Conservation (phyloP, 1,139 yeast genomes). For the Kluyveromyces sp. region DNA sequence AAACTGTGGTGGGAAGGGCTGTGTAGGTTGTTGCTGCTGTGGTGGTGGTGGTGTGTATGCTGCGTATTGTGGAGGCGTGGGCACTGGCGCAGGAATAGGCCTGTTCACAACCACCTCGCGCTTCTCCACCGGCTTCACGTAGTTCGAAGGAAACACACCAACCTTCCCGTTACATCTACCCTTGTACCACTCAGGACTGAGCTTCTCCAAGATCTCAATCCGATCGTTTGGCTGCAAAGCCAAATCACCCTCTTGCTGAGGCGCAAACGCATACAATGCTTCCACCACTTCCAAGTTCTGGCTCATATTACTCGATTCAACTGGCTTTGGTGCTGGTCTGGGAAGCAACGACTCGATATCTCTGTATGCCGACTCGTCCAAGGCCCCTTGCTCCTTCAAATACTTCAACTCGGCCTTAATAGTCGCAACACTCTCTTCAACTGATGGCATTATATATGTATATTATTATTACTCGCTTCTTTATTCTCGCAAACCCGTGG, state of each 20-base stretch:
- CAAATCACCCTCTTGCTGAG: conserved; percentile 71
- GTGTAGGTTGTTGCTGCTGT: conserved; percentile 6
- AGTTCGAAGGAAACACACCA: conserved; percentile 89
- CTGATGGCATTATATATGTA: background rate
- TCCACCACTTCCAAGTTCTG: conserved; percentile 39
- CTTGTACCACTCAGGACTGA: conserved; percentile 88
- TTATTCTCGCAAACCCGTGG: no score
- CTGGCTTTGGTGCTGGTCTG: conserved; percentile 1
- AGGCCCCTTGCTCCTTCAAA: conserved; percentile 67
- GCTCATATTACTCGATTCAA: background rate
- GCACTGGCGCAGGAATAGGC: conserved; percentile 14
- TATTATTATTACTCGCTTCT: no score
- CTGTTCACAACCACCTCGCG: conserved; percentile 25
- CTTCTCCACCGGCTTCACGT: conserved; percentile 46
- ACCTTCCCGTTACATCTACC: conserved; percentile 53
- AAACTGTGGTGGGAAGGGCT: conserved; percentile 22
- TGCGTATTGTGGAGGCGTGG: conserved; percentile 47
- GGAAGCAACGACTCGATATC: conserved; percentile 45
- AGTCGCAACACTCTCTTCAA: conserved; percentile 11
- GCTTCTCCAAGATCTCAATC: conserved; percentile 60
- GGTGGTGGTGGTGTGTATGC: conserved; percentile 14
- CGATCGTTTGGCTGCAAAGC: conserved; percentile 57
- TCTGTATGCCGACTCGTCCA: conserved; percentile 49
- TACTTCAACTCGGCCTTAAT: conserved; percentile 77
- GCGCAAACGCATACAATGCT: conserved; percentile 63